Percentiles rank a stretch among this genome's conserved stretches.
Conservation (phyloP, 2,329 filamentous ascomycete species). For the Paraphoma sp. region DNA sequence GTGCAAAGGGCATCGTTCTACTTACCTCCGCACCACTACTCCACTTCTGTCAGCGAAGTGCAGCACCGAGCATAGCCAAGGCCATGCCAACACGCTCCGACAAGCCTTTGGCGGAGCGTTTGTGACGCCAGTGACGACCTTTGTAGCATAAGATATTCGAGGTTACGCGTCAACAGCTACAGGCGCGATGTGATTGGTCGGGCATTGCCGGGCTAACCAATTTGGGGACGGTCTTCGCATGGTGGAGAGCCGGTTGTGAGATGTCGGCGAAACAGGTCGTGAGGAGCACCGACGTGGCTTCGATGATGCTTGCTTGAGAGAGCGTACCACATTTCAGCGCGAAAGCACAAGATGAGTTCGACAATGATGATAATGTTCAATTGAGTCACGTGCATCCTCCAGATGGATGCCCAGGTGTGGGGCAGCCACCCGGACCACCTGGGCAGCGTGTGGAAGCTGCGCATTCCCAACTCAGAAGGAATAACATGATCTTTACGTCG, state of each 20-base stretch:
- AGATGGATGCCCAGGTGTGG: no score
- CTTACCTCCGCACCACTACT: conserved; percentile 6
- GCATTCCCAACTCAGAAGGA: no score
- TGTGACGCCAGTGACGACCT: conserved; percentile 21
- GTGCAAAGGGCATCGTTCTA: conserved; percentile 5
- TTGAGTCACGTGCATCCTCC: no score
- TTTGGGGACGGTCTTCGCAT: conserved; percentile 16
- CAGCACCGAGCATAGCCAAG: conserved; percentile 14
- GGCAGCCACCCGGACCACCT: no score
- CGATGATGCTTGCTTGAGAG: conserved; percentile 2
- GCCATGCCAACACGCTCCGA: conserved; percentile 3
- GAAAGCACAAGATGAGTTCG: background rate
- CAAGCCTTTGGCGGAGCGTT: conserved; percentile 7
- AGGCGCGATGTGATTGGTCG: conserved; percentile 17
- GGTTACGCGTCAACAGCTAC: conserved; percentile 31
- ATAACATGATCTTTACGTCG: no score
- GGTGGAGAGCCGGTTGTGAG: conserved; percentile 39
- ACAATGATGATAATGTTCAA: background rate
- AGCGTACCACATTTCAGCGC: background rate
- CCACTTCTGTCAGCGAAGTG: conserved; percentile 3
- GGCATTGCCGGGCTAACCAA: conserved; percentile 11
- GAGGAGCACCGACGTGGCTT: conserved; percentile 24
- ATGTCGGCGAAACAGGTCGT: conserved; percentile 32
- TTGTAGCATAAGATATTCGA: conserved; percentile 11
- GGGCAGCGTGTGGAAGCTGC: no score